Evolutionary conservation across 2,329 filamentous ascomycete genomes (phyloP), one percentile per base, ranked within the genome.

Genomic region (Hortaea sp.): DNA sequence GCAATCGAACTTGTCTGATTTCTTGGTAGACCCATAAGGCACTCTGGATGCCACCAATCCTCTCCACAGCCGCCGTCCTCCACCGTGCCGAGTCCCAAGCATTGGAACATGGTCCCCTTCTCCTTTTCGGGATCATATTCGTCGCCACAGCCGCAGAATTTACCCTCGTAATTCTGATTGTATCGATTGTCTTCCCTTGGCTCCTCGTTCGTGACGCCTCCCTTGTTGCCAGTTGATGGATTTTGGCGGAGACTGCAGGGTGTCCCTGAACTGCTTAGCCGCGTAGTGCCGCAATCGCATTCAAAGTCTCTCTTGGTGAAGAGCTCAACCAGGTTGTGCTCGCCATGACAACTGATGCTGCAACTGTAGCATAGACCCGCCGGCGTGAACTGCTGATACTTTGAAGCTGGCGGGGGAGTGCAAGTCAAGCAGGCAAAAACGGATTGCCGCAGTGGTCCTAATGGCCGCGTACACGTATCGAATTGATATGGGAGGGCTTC

Each of bases 51-150:
- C 76, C 88, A 97, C 90, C 90, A 97, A 62, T 97, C 90, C 68
- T 97, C 90, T 9, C 90, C 90, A 66, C 90, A 97, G 4, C 89
- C 90, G 11, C 89, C 89, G 1, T 83, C 82, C 54, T 90, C 84
- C 9, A 78, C 74, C 0, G 80, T 84, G 1, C 88, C 88, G 1
- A 97, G 71, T 0, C 90, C 90, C 2, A 97, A 66, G 62, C 92
- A 98, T 65, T 98, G 92, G 57, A 94, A 98, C 92, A 98, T 98
- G 35, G 89, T 97, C 0, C 90, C 90, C 57, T 90, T 94, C 63
- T 98, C 88, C 62, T 85, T 75, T 41, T 90, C 78, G 0, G 90
- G 81, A 62, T 95, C 85, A 62, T 98, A 98, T 49, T 89, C 80
- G 59, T 89, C 84, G 29, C 78, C 78, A 60, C 92, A 98, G 1